Conservation (phyloP, 2,329 filamentous ascomycete species). For the Fusarium longipes region DNA sequence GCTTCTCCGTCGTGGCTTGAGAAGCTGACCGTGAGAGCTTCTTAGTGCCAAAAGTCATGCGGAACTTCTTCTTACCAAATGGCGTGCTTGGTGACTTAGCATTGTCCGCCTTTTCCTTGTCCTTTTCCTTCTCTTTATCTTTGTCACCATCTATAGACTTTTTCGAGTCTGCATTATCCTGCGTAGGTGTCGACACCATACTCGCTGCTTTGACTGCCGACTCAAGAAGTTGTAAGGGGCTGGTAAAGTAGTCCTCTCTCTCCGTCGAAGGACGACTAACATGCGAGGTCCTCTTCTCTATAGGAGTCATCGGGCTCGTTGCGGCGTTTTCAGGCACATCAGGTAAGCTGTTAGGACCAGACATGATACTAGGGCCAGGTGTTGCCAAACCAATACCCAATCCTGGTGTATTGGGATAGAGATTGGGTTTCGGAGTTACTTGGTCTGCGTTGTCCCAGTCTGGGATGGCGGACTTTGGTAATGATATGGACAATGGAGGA, state of each 20-base stretch:
- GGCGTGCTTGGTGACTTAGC: conserved; percentile 69
- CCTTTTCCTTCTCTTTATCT: conserved; percentile 62
- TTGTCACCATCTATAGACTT: conserved; percentile 59
- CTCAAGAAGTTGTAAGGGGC: conserved; percentile 63
- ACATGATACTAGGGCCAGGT: conserved; percentile 57
- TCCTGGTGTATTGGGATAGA: conserved; percentile 76
- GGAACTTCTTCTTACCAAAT: conserved; percentile 91
- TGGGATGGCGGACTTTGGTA: conserved; percentile 51
- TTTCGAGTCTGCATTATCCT: conserved; percentile 62
- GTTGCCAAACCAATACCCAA: conserved; percentile 83
- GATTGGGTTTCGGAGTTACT: conserved; percentile 68
- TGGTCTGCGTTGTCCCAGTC: conserved; percentile 58
- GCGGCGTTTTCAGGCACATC: conserved; percentile 61
- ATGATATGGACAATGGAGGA: conserved; percentile 68
- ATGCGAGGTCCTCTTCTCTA: conserved; percentile 68
- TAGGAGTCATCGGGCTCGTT: conserved; percentile 55
- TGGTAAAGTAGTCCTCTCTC: conserved; percentile 82
- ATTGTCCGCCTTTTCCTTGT: conserved; percentile 61
- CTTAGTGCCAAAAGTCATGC: conserved; percentile 85
- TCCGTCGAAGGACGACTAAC: conserved; percentile 71
- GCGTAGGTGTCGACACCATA: conserved; percentile 58
- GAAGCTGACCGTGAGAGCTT: conserved; percentile 80
- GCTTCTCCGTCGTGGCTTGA: conserved; percentile 72
- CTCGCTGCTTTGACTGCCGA: conserved; percentile 59
- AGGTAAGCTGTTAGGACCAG: conserved; percentile 51